Evolutionary conservation across 2,329 filamentous ascomycete species (phyloP), one percentile per base, ranked within the genome.

Genomic region (Hymenoscyphus occultus): DNA sequence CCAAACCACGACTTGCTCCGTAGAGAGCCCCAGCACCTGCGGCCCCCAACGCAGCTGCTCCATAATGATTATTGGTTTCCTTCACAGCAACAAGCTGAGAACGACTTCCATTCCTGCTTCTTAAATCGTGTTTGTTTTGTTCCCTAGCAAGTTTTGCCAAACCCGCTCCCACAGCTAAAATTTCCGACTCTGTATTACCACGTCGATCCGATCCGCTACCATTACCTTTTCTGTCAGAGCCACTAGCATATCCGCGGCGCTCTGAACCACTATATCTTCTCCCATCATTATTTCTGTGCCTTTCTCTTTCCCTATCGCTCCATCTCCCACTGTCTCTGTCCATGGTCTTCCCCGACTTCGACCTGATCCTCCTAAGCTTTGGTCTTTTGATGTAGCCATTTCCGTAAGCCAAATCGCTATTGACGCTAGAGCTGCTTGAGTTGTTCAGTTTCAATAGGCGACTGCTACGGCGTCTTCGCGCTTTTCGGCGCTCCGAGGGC

Each of bases 371-470:
- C 42, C 69, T 71, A 28, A 64, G 66, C 62, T 72, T 75, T 16
- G 70, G 69, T 22, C 68, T 63, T 65, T 70, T 74, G 14, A 75
- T 65, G 61, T 83, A 88, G 16, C 86, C 87, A 63, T 78, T 81
- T 10, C 88, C 88, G 73, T 90, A 91, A 10, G 88, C 88, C 66
- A 91, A 77, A 73, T 91, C 89, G 22, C 84, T 85, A 75, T 90
- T 86, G 63, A 90, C 80, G 0, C 87, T 89, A 0, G 87, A 90
- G 1, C 86, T 88, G 1, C 87, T 90, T 1, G 84, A 88, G 71
- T 87, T 89, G 63, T 79, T 80, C 70, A 86, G 83, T 64, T 81
- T 83, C 54, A 88, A 80, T 62, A 89, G 82, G 65, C 85, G 82
- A 32, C 76, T 76, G 62, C 74, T 77, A 48, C 80, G 80, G 68